Evolutionary conservation across 2,329 filamentous ascomycete genomes (phyloP).

Genomic region (Fusarium mexicanum): DNA sequence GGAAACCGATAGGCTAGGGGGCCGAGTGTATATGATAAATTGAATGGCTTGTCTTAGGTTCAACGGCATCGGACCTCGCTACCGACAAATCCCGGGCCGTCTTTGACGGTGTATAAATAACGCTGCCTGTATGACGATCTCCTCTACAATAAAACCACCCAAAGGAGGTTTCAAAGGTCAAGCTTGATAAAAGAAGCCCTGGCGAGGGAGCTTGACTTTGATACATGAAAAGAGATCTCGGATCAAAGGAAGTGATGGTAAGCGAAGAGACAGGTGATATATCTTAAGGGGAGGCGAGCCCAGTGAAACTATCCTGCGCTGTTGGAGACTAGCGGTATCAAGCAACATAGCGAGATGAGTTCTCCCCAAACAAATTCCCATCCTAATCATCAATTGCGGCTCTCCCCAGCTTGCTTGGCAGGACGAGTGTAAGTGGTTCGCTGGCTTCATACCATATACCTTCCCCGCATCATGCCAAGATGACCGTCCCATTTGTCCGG

Average conservation of each 20-base stretch:
- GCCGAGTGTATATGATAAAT: not conserved
- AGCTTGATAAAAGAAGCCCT: not conserved
- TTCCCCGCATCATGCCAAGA: constrained; percentile 24
- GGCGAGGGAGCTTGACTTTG: not conserved
- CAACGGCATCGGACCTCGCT: constrained; percentile 23
- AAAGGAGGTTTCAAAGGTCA: not conserved
- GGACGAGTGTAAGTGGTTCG: constrained; percentile 18
- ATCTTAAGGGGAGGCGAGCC: not conserved
- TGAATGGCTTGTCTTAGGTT: constrained; percentile 22
- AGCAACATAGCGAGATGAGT: not conserved
- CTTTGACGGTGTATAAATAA: constrained; percentile 2
- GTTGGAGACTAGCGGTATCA: not conserved
- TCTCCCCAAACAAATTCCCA: not conserved
- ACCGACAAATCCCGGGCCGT: constrained; percentile 13
- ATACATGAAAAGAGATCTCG: not conserved
- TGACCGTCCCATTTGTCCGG: constrained; percentile 21
- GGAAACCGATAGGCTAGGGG: constrained; percentile 13
- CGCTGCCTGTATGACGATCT: constrained; percentile 13
- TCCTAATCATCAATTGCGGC: not conserved
- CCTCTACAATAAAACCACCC: not conserved
- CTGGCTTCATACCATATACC: not conserved
- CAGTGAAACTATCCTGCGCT: not conserved
- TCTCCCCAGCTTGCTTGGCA: constrained; percentile 11
- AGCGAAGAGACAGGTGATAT: not conserved
- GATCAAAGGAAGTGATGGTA: not conserved